phyloP scores from a whole-genome alignment of 495 filamentous ascomycete genomes.

The Aspergillus funiculosus region DNA sequence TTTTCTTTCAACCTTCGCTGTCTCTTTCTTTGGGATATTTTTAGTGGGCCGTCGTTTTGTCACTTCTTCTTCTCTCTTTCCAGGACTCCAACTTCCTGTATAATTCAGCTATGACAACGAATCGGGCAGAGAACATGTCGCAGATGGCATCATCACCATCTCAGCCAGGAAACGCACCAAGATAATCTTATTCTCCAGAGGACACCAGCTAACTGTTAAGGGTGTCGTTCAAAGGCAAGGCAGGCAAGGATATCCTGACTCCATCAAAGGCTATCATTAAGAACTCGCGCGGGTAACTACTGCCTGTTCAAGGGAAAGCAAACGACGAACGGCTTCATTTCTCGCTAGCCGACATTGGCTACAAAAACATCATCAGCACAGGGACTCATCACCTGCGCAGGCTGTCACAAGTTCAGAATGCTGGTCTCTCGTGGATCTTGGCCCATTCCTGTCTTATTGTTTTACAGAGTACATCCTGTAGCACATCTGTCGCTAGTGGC shows the following conservation, averaged over 20 bases:
- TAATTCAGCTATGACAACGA: not conserved
- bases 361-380: slow-evolving; percentile 8
- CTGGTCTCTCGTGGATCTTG: no score
- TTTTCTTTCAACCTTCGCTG: no score
- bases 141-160: slow-evolving; percentile 3
- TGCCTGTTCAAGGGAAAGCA: slow-evolving; percentile 11
- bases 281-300: slow-evolving; percentile 11
- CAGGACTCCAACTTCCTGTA: no score
- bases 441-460: no score
- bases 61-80: no score
- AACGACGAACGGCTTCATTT: not conserved
- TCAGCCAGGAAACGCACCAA: slow-evolving; percentile 7
- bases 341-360: slow-evolving; percentile 5
- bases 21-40: no score
- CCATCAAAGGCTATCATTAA: slow-evolving; percentile 5
- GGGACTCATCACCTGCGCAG: slow-evolving; percentile 15
- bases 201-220: slow-evolving; percentile 4
- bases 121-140: slow-evolving; percentile 6
- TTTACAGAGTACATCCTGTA: no score
- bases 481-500: no score
- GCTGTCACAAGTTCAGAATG: slow-evolving; percentile 8
- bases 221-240: slow-evolving; percentile 2
- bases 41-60: no score
- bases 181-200: no score
- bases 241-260: slow-evolving; percentile 16